These are phyloP conservation scores for Veloboletus limbatus DNA, from an alignment of 1,284 basidiomycete genomes.

Conservation along the genomic window DNA sequence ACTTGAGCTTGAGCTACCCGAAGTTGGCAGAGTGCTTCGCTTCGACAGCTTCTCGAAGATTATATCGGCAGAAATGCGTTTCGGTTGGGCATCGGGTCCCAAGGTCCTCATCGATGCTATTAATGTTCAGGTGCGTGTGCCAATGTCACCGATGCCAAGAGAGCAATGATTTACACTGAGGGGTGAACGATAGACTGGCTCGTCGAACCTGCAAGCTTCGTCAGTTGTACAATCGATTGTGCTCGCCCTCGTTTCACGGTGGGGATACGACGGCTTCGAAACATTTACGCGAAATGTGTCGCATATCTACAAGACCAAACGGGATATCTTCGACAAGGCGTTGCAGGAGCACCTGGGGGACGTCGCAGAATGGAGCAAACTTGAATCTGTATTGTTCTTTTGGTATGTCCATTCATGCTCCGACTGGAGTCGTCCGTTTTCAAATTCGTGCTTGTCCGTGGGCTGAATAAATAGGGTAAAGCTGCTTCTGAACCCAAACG, in stretches of 20 bases:
- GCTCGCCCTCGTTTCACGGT: slow-evolving; percentile 62
- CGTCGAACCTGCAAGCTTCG: slow-evolving; percentile 74
- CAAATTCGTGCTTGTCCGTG: slow-evolving; percentile 5
- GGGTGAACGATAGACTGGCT: slow-evolving; percentile 46
- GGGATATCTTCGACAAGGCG: slow-evolving; percentile 76
- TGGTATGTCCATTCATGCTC: slow-evolving; percentile 49
- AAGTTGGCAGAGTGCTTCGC: slow-evolving; percentile 69
- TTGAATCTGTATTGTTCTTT: slow-evolving; percentile 86
- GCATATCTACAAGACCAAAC: slow-evolving; percentile 71
- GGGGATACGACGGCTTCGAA: slow-evolving; percentile 76
- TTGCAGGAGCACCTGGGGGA: slow-evolving; percentile 71
- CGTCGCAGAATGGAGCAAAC: slow-evolving; percentile 76
- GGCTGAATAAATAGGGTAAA: slow-evolving; percentile 50
- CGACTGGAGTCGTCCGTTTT: slow-evolving; percentile 1
- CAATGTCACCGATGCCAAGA: slow-evolving; percentile 1
- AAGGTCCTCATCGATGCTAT: slow-evolving; percentile 68
- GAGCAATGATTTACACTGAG: neutral
- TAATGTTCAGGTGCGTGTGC: slow-evolving; percentile 58
- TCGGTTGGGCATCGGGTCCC: slow-evolving; percentile 82
- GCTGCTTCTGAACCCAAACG: slow-evolving; percentile 41
- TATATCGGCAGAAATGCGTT: slow-evolving; percentile 71
- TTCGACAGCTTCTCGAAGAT: slow-evolving; percentile 88
- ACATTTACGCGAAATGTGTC: slow-evolving; percentile 69
- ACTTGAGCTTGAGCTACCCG: slow-evolving; percentile 56
- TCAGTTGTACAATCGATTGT: slow-evolving; percentile 74